Percentiles rank a stretch among this genome's conserved stretches.
These are phyloP conservation scores for Amylostereum areolatum DNA, from an alignment of 1,284 basidiomycete species.

Conservation along the genomic window DNA sequence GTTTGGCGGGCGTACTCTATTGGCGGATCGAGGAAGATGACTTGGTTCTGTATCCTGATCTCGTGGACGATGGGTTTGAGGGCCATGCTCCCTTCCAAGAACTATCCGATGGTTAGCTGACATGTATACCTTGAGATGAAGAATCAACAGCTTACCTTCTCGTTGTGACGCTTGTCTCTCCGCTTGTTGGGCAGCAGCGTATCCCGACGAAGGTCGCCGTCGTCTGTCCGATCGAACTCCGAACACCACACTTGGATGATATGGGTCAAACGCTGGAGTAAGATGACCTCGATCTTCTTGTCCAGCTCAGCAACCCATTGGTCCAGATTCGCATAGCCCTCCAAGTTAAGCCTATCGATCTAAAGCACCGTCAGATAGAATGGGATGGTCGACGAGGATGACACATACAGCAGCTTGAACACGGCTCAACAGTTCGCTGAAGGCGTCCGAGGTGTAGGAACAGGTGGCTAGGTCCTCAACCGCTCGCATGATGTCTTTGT, in stretches of 20 bases:
- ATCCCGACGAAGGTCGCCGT: constrained; percentile 55
- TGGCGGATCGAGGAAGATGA: constrained; percentile 97
- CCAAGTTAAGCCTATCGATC: constrained; percentile 93
- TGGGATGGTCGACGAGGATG: background rate
- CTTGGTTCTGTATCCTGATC: constrained; percentile 96
- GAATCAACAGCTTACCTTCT: constrained; percentile 46
- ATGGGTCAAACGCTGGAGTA: constrained; percentile 73
- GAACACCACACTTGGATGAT: constrained; percentile 86
- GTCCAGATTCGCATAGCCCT: constrained; percentile 97
- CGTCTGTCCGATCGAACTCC: constrained; percentile 75
- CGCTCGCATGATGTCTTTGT: constrained; percentile 77
- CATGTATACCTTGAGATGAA: too few relatives aligned
- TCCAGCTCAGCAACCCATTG: constrained; percentile 92
- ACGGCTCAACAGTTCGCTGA: constrained; percentile 71
- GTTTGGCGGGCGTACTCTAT: constrained; percentile 90
- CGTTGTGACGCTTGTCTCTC: constrained; percentile 59
- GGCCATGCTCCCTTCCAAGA: constrained; percentile 62
- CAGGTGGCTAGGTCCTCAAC: constrained; percentile 88
- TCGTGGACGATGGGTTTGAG: constrained; percentile 88
- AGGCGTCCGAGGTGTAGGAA: constrained; percentile 77
- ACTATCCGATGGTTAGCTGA: constrained; percentile 28
- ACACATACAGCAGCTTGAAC: constrained; percentile 79
- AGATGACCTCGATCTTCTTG: constrained; percentile 76
- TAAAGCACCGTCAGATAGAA: constrained; percentile 20
- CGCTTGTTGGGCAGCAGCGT: constrained; percentile 50